Percentiles rank a stretch among this genome's conserved stretches.
Conservation (phyloP, 2,329 filamentous ascomycete genomes). For the Aspergillus sp. region DNA sequence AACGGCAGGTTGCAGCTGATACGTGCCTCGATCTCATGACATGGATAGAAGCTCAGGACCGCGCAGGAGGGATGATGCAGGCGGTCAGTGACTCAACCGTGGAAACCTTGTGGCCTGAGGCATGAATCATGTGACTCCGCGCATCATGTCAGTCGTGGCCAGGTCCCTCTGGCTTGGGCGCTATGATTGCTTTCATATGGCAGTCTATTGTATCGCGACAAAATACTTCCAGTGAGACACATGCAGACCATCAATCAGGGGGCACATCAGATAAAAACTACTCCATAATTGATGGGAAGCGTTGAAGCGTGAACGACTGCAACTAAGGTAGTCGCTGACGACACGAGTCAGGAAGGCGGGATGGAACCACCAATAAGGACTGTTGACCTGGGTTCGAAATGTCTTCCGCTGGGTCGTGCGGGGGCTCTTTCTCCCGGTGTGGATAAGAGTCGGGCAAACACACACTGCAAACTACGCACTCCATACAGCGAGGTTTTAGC, state of each 20-base stretch:
- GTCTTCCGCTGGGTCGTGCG: slow-evolving; percentile 6
- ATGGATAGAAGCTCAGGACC: slow-evolving; percentile 13
- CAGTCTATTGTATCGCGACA: neutral
- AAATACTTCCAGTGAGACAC: no score
- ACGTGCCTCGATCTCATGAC: slow-evolving; percentile 12
- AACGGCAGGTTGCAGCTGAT: slow-evolving; percentile 6
- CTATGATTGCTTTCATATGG: neutral
- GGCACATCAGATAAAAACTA: neutral
- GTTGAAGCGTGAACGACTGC: neutral
- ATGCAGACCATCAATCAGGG: no score
- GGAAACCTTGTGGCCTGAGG: slow-evolving; percentile 17
- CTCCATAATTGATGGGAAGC: neutral
- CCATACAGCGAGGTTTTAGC: neutral
- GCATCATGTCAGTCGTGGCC: no score
- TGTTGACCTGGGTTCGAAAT: neutral
- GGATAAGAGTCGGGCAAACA: neutral
- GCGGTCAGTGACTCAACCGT: slow-evolving; percentile 11
- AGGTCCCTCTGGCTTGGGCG: no score
- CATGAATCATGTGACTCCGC: slow-evolving; percentile 12
- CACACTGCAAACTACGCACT: neutral
- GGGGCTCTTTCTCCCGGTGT: neutral
- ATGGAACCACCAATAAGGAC: slow-evolving; percentile 10
- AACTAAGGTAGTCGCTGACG: slow-evolving; percentile 21
- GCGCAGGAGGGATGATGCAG: slow-evolving; percentile 15
- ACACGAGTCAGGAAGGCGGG: slow-evolving; percentile 22